Evolutionary conservation across 805 yeast species (phyloP).

Genomic region (Saccharomycopsis sp.): DNA sequence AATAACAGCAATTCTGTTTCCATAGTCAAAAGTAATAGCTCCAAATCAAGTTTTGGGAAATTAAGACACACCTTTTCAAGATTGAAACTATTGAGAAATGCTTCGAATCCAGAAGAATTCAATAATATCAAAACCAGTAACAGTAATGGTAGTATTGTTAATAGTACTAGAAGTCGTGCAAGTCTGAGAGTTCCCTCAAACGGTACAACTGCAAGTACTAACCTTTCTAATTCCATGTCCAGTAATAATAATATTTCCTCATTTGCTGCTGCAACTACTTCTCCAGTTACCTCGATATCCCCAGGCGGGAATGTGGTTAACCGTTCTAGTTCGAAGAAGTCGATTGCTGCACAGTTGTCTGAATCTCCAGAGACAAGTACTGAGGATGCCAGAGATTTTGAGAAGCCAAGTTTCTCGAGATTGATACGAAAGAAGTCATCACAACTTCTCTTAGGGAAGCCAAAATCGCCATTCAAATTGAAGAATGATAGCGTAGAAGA

Average conservation of each 20-base stretch:
- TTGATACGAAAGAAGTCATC: constrained; percentile 20
- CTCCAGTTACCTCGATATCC: neutral
- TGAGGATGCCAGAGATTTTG: constrained; percentile 5
- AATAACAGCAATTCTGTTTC: neutral
- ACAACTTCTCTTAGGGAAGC: constrained; percentile 15
- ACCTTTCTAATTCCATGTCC: neutral
- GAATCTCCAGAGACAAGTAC: neutral
- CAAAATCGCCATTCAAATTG: constrained; percentile 9
- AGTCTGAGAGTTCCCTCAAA: constrained; percentile 8
- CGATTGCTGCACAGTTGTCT: neutral
- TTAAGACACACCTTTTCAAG: constrained; percentile 19
- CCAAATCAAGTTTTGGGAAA: constrained; percentile 18
- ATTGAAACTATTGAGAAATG: constrained; percentile 11
- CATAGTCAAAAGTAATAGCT: neutral
- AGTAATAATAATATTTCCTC: neutral
- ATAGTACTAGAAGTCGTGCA: constrained; percentile 2
- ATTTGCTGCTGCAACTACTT: neutral
- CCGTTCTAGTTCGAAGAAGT: neutral
- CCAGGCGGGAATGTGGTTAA: neutral
- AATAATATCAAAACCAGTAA: neutral
- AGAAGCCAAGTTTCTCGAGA: constrained; percentile 20
- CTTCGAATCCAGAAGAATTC: constrained; percentile 13
- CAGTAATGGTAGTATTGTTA: neutral
- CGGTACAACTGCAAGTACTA: neutral
- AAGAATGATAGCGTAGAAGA: constrained; percentile 13